A percentile compares a stretch with the other conserved stretches of the same genome.
Conservation (phyloP, 1,284 basidiomycete genomes). For the Abortiporus biennis region DNA sequence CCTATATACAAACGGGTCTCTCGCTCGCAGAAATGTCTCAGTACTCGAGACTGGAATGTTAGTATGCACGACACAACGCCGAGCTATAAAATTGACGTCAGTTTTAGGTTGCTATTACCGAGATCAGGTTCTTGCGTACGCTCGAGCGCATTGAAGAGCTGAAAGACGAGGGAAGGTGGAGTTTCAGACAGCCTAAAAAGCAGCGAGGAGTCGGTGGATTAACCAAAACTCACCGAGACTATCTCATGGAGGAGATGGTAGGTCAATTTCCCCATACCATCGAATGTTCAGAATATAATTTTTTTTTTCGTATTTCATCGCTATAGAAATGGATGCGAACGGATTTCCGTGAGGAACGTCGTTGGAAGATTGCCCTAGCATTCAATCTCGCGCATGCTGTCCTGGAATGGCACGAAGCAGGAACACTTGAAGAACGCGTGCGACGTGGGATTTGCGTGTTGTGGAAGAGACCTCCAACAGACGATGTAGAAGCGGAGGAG, state of each 20-base stretch:
- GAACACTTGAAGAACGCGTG: constrained; percentile 57
- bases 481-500: constrained; percentile 10
- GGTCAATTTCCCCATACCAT: constrained; percentile 19
- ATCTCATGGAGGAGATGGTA: constrained; percentile 95
- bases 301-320: constrained; percentile 4
- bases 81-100: constrained; percentile 3
- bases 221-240: constrained; percentile 92
- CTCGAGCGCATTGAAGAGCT: constrained; percentile 84
- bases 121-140: constrained; percentile 72
- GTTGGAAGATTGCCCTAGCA: constrained; percentile 88
- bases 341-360: constrained; percentile 91
- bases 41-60: constrained; percentile 75
- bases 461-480: constrained; percentile 46
- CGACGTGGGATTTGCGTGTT: constrained; percentile 63
- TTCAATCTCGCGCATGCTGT: constrained; percentile 82
- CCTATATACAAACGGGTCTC: constrained; percentile 65
- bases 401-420: constrained; percentile 82
- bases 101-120: constrained; percentile 65
- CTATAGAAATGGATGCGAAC: constrained; percentile 91
- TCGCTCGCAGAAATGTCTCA: constrained; percentile 68
- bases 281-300: neutral
- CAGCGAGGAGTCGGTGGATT: constrained; percentile 76
- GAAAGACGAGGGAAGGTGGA: constrained; percentile 83
- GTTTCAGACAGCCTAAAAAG: constrained; percentile 94
- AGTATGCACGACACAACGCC: constrained; percentile 21